phyloP scores from a whole-genome alignment of 2,329 filamentous ascomycete genomes.

The Phialophora verrucosa region DNA sequence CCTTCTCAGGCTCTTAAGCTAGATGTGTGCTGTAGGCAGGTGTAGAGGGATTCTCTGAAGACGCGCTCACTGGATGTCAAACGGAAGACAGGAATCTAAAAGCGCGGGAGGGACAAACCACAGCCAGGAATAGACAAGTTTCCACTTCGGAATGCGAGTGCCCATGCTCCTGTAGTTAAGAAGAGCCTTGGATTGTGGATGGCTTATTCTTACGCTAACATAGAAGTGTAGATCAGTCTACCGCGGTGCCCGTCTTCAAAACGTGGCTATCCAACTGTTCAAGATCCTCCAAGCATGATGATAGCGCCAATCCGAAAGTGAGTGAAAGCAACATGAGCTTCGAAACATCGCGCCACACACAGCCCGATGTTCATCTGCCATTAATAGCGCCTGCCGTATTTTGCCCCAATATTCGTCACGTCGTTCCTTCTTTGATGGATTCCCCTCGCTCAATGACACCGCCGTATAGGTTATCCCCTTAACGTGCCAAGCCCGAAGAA shows the following conservation, averaged over 20 bases:
- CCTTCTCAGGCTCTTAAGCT: not conserved
- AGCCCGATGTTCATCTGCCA: slow-evolving; percentile 9
- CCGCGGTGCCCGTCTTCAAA: not conserved
- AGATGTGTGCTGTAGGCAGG: not conserved
- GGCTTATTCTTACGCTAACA: not conserved
- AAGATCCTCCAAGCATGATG: not conserved
- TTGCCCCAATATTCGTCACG: slow-evolving; percentile 4
- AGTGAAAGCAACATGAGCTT: not conserved
- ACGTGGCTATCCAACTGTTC: not conserved
- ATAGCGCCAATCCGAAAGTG: not conserved
- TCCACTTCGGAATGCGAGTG: not conserved
- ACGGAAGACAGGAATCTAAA: not conserved
- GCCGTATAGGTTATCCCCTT: not conserved
- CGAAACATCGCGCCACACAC: slow-evolving; percentile 7
- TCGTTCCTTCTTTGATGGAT: slow-evolving; percentile 3
- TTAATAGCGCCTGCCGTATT: slow-evolving; percentile 3
- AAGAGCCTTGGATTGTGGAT: not conserved
- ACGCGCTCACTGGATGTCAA: not conserved
- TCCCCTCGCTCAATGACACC: not conserved
- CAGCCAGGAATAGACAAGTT: not conserved
- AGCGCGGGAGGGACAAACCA: too few species aligned
- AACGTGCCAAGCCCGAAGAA: not conserved
- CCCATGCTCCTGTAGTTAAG: not conserved
- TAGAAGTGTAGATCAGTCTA: not conserved
- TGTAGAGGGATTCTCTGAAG: not conserved